Base-by-base conservation (phyloP, 1,284 basidiomycete species). In the Malassezia pachydermatis region DNA sequence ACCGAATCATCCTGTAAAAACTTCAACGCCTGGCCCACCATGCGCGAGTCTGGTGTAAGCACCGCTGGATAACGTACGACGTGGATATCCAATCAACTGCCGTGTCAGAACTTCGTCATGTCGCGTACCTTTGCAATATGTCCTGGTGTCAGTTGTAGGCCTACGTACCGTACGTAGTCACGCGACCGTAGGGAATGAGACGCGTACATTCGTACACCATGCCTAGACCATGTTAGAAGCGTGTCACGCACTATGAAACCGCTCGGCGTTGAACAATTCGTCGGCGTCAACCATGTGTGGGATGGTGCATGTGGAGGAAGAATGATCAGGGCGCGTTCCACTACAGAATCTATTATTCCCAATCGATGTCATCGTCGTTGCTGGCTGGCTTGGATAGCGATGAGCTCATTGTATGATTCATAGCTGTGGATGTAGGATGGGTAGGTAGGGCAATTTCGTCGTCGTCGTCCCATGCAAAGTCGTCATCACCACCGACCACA, bases 1-100 rank as follows among this genome's bases (percentile, higher is more conserved):
- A 67, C 60, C 13, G 44, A 33, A 27, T 52, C 46, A 20, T 57
- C 57, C 36, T 60, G 57, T 14, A 69, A 44, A 47, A 62, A 60
- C 38, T 67, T 67, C 8, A 70, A 54, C 1, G 67, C 67, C 3
- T 58, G 42, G 0, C 67, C 67, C 9, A 70, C 67, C 34, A 68
- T 55, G 9, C 67, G 56, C 1, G 63, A 60, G 42, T 70, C 59
- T 54, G 38, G 5, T 19, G 27, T 36, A 9, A 46, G 30, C 2
- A 32, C 14, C 4, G 6, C 16, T 2, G n/a, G n/a, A n/a, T 13
- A 0, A 45, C 51, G 33, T 48, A 56, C 57, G 57, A 3, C 51
- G 22, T 4, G 66, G 64, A 32, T 62, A 58, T 13, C 67, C 67
- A 5, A 58, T 46, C 8, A 70, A 57, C 30, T 58, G 51, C 0